Base-by-base conservation (phyloP, 2,329 filamentous ascomycete species). In the Zymoseptoria ardabiliae region DNA sequence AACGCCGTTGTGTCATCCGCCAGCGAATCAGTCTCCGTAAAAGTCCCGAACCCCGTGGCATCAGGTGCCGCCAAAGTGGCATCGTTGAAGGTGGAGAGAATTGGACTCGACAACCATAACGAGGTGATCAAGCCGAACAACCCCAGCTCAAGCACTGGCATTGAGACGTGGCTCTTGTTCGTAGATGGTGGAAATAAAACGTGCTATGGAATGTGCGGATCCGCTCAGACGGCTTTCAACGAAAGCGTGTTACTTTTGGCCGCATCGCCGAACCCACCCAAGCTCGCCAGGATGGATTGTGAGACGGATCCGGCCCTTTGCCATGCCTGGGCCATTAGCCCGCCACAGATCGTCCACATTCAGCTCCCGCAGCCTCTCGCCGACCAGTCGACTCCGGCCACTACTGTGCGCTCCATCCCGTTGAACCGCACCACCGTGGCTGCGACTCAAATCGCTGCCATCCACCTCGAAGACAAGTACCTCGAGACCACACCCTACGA, bases 171-270 rank as follows among this genome's bases (percentile, higher is more conserved):
- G 87, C 86, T 88, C 79, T 78, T 93, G 62, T 80, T 89, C 66
- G 76, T 90, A 66, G 89, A 85, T 9, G 89, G 89, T 58, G 80
- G 87, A 66, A 91, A 92, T 79, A 87, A 85, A 77, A 91, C 89
- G 30, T 93, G 89, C 77, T 87, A 82, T 71, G 89, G 88, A 66
- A 80, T 83, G 69, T 93, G 89, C 75, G 79, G 71, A 50, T 79
- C 77, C 61, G 75, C 86, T 56, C 87, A 90, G 69, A 76, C 77
- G 59, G 87, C 87, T 22, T 81, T 77, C 76, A 80, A 80, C 67
- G 77, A 79, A 71, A 62, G 75, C 35, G 61, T 67, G 19, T 56
- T 66, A 3, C 79, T 86, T 69, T 84, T 91, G 69, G 81, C 86
- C 35, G 75, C 78, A 7, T 76, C 82, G 59, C 80, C 85, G 54